phyloP scores from a whole-genome alignment of 2,329 filamentous ascomycete species.

The Fusarium incarnatum region DNA sequence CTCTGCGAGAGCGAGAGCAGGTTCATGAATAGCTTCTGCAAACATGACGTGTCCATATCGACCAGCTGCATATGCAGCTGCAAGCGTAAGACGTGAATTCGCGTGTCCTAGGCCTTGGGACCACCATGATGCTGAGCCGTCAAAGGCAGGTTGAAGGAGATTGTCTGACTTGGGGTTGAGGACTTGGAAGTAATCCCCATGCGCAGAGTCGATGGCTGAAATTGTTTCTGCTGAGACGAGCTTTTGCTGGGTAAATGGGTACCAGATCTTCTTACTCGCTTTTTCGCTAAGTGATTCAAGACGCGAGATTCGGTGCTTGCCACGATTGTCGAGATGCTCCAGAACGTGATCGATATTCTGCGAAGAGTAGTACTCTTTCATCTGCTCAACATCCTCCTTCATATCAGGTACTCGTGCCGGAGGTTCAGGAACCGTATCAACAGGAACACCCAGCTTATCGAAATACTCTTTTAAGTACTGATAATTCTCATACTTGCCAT shows the following conservation, averaged over 20 bases:
- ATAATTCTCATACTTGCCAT: constrained; percentile 74
- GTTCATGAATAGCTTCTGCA: constrained; percentile 81
- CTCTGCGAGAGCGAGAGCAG: constrained; percentile 77
- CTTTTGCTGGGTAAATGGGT: constrained; percentile 86
- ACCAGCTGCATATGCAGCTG: constrained; percentile 83
- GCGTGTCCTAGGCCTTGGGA: constrained; percentile 88
- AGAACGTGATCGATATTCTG: constrained; percentile 60
- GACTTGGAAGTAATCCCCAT: constrained; percentile 82
- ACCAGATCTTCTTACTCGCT: constrained; percentile 79
- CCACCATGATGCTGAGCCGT: constrained; percentile 92
- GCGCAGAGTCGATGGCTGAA: constrained; percentile 81
- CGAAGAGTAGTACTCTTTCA: constrained; percentile 73
- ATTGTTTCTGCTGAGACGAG: constrained; percentile 71
- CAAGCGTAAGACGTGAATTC: constrained; percentile 76
- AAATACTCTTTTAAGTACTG: constrained; percentile 78
- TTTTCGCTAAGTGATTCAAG: constrained; percentile 71
- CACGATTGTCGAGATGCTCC: constrained; percentile 62
- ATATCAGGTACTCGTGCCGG: constrained; percentile 59
- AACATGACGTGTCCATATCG: constrained; percentile 93
- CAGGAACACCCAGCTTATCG: constrained; percentile 64
- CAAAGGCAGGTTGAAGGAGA: constrained; percentile 70
- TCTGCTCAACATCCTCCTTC: constrained; percentile 64
- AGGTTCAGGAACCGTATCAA: constrained; percentile 69
- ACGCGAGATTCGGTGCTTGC: constrained; percentile 66
- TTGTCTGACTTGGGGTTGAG: constrained; percentile 15